These are phyloP conservation scores for Ceratobasidium sp. DNA, from an alignment of 1,284 basidiomycete genomes.

Conservation along the genomic window DNA sequence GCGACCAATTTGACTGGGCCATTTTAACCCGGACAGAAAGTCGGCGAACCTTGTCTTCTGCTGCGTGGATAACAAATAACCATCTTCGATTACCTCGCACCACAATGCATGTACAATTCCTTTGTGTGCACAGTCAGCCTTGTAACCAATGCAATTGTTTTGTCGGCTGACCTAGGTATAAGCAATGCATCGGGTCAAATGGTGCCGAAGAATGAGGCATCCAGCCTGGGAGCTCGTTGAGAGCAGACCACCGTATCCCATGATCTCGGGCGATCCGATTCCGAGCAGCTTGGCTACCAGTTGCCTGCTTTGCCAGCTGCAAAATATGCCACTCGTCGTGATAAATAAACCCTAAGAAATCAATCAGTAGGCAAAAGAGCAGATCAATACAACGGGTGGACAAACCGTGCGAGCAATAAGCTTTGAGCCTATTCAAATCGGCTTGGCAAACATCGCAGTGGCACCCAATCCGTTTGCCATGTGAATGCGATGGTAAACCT, in stretches of 20 bases:
- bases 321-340: slow-evolving; percentile 5
- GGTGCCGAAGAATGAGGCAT: slow-evolving; percentile 57
- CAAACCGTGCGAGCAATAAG: background rate
- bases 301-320: background rate
- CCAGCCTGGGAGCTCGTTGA: slow-evolving; percentile 60
- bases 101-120: background rate
- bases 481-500: background rate
- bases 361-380: background rate
- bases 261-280: background rate
- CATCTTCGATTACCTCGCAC: slow-evolving; percentile 10
- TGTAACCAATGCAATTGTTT: background rate
- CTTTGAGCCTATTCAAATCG: background rate
- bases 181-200: slow-evolving; percentile 59
- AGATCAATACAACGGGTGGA: background rate
- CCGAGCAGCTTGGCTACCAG: background rate
- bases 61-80: slow-evolving; percentile 13
- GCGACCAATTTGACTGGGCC: slow-evolving; percentile 56
- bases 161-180: slow-evolving; percentile 53
- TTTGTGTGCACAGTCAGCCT: background rate
- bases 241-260: slow-evolving; percentile 57
- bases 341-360: background rate
- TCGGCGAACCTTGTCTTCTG: slow-evolving; percentile 51
- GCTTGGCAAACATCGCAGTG: background rate
- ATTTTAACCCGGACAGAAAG: slow-evolving; percentile 53
- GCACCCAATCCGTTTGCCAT: background rate